These are phyloP conservation scores for Schizosaccharomyces osmophilus DNA, from an alignment of 805 yeast species.

Conservation along the genomic window DNA sequence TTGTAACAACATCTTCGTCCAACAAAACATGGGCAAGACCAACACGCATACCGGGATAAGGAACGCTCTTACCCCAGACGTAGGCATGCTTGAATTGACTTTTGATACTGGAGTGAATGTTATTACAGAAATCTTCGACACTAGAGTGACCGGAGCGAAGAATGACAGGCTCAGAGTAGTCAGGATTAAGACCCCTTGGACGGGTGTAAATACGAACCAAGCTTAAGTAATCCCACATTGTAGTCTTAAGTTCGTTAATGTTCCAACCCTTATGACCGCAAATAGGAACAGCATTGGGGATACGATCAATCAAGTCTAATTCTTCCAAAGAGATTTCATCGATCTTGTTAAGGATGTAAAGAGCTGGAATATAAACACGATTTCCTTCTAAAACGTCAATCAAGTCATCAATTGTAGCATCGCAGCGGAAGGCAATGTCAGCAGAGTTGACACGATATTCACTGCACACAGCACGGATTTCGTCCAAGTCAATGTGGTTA, in stretches of 20 bases:
- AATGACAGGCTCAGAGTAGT: slow-evolving; percentile 85
- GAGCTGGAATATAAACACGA: slow-evolving; percentile 84
- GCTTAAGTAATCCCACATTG: slow-evolving; percentile 84
- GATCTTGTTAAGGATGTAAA: slow-evolving; percentile 83
- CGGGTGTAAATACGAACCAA: slow-evolving; percentile 90
- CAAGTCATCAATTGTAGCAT: slow-evolving; percentile 89
- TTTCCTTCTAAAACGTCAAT: slow-evolving; percentile 83
- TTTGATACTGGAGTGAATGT: slow-evolving; percentile 81
- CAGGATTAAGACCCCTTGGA: slow-evolving; percentile 87
- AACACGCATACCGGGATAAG: slow-evolving; percentile 34
- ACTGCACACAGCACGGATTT: slow-evolving; percentile 82
- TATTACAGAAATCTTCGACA: slow-evolving; percentile 87
- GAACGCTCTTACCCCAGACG: slow-evolving; percentile 40
- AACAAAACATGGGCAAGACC: slow-evolving; percentile 63
- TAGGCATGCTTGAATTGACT: slow-evolving; percentile 83
- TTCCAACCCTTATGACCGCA: slow-evolving; percentile 95
- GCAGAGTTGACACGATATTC: slow-evolving; percentile 92
- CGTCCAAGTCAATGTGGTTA: slow-evolving; percentile 77
- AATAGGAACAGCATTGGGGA: slow-evolving; percentile 93
- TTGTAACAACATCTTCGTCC: slow-evolving; percentile 95
- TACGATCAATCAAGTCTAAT: slow-evolving; percentile 65
- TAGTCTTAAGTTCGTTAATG: slow-evolving; percentile 73
- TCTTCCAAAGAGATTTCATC: slow-evolving; percentile 89
- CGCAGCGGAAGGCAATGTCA: slow-evolving; percentile 87
- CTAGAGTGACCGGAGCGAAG: slow-evolving; percentile 57